Percentiles rank a stretch among this genome's conserved stretches.
Conservation (phyloP, 2,329 filamentous ascomycete species). For the Xenoacremonium recifei region DNA sequence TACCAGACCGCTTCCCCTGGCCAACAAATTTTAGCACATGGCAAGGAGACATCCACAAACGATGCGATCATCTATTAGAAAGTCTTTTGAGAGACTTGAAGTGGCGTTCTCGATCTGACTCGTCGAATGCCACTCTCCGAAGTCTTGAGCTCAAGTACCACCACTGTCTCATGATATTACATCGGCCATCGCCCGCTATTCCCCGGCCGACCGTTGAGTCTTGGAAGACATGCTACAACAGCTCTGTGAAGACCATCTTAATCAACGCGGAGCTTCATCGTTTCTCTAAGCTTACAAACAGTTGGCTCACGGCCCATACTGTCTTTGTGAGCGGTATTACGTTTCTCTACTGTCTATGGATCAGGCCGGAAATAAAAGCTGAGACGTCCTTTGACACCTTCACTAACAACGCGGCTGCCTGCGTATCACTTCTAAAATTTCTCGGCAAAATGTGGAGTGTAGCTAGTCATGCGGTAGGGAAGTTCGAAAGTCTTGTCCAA, state of each 20-base stretch:
- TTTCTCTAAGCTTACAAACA: constrained; percentile 27
- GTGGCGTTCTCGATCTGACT: constrained; percentile 8
- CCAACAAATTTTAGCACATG: constrained; percentile 18
- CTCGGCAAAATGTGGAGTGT: constrained; percentile 24
- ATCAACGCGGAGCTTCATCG: constrained; percentile 27
- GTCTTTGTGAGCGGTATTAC: constrained; percentile 31
- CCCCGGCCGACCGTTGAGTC: constrained; percentile 19
- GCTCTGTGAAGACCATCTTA: constrained; percentile 26
- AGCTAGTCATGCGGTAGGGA: constrained; percentile 37
- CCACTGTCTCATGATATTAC: constrained; percentile 29
- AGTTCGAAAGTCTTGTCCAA: constrained; percentile 21
- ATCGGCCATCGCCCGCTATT: constrained; percentile 28
- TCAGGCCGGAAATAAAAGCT: constrained; percentile 4
- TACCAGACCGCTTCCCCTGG: constrained; percentile 23
- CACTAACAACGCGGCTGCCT: constrained; percentile 12
- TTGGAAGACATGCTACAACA: constrained; percentile 25
- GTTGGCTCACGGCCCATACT: constrained; percentile 29
- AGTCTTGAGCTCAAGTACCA: constrained; percentile 30
- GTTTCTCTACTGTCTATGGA: constrained; percentile 27
- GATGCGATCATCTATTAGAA: constrained; percentile 12
- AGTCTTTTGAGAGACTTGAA: constrained; percentile 5
- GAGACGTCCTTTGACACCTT: constrained; percentile 6
- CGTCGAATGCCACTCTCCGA: constrained; percentile 14
- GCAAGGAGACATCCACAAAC: constrained; percentile 16
- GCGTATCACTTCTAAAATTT: constrained; percentile 17